Conservation (phyloP, 257 asterid genomes). For the Plantago major region DNA sequence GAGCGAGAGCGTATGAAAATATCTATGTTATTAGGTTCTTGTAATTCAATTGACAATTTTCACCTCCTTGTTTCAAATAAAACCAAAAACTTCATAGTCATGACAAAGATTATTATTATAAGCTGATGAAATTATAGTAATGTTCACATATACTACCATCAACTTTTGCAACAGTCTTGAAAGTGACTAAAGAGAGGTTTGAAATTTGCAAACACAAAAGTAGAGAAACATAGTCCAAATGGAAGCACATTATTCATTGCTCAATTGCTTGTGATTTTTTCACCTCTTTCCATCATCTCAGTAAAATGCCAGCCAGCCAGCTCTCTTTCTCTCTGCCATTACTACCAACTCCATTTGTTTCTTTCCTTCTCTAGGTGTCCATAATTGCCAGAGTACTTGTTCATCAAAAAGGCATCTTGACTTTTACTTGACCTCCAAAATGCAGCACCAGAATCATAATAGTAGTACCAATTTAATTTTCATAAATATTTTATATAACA, state of each 20-base stretch:
- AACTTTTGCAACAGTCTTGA: conserved; percentile 1
- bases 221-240: conserved; percentile 14
- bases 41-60: no score
- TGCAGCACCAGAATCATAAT: conserved; percentile 6
- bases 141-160: no score
- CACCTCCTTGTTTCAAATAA: no score
- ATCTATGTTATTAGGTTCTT: no score
- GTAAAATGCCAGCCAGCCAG: conserved; percentile 29
- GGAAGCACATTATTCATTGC: not conserved
- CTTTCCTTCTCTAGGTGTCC: conserved; percentile 16
- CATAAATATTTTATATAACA: not conserved
- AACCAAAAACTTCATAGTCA: no score
- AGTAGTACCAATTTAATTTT: not conserved
- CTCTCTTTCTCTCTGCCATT: conserved; percentile 17
- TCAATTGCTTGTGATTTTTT: conserved; percentile 13
- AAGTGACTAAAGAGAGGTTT: conserved; percentile 22
- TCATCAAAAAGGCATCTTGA: conserved; percentile 20
- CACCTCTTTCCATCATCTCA: conserved; percentile 8
- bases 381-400: conserved; percentile 25
- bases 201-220: conserved; percentile 3
- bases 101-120: no score
- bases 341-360: conserved; percentile 33
- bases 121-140: no score
- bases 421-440: conserved; percentile 20
- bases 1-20: no score